Evolutionary conservation across 495 filamentous ascomycete species (phyloP), one percentile per base, ranked within the genome.

Genomic region (Lophiotrema nucula): DNA sequence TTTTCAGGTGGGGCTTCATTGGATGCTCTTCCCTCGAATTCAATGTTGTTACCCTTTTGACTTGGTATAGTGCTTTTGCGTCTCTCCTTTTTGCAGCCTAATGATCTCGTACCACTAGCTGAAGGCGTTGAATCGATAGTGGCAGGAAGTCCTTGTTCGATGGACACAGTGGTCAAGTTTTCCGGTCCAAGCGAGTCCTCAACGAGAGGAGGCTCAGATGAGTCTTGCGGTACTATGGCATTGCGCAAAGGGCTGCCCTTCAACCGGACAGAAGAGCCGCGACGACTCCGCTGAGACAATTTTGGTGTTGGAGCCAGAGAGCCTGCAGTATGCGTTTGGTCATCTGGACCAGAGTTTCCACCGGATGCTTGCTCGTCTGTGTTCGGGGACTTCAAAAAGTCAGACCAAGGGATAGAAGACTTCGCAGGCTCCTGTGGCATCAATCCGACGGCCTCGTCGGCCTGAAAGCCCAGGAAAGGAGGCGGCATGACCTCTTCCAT

Each of bases 381-480:
- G n/a, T n/a, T n/a, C 1, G 62, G 35, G 8, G 52, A 51, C 38
- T 48, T 59, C n/a, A 65, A 13, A 24, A 46, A 68, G 12, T 64
- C 57, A 11, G 65, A 68, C 65, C 61, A 68, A 0, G 61, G 62
- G 10, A 65, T 53, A 4, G 65, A 68, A 31, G 65, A 65, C 13
- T 60, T 57, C 11, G 25, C 44, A 39, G 49, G 35, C 16, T 62
- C 44, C 15, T 60, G 46, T 37, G 31, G 53, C 3, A 25, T n/a
- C 25, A 23, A 4, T 35, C 33, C 26, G 16, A n/a, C 6, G 39
- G 6, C 39, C 18, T 43, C 15, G 2, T 49, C 50, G 16, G 49
- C n/a, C 8, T 45, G 44, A 44, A 59, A 11, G 16, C 46, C 55
- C 19, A 59, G 43, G 13, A 56, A 60, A 4, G 37, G 35, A 2